Conservation (phyloP, 345 rosid species). For the Ceriops decandra region DNA sequence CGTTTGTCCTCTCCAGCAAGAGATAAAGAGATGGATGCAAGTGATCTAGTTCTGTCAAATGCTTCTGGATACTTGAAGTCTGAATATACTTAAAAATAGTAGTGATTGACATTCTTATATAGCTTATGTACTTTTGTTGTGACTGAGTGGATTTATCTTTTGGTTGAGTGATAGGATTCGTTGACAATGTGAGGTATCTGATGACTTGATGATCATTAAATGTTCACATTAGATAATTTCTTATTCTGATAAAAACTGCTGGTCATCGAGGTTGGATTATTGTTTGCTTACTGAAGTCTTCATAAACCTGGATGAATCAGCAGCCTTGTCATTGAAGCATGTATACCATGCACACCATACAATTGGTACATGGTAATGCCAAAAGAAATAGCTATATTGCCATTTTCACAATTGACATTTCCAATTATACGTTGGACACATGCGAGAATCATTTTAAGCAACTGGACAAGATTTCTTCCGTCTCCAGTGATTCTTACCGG, state of each 20-base stretch:
- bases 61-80: not conserved
- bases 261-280: too few species aligned
- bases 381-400: not conserved
- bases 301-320: too few species aligned
- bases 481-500: too few species aligned
- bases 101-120: not conserved
- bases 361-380: not conserved
- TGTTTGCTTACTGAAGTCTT: too few species aligned
- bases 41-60: not conserved
- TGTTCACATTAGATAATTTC: not conserved
- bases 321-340: too few species aligned
- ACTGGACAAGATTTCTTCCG: too few species aligned
- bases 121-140: not conserved
- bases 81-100: not conserved
- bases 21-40: constrained; percentile 5
- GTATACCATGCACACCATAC: not conserved
- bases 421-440: too few species aligned
- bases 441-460: too few species aligned
- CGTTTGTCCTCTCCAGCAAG: constrained; percentile 35
- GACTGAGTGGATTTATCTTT: too few species aligned
- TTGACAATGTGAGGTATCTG: too few species aligned
- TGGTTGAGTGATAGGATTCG: too few species aligned
- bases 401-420: not conserved
- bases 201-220: not conserved
- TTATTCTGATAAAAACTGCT: not conserved